phyloP scores from a whole-genome alignment of 345 rosid genomes.

The Gynandropsis gynandra region DNA sequence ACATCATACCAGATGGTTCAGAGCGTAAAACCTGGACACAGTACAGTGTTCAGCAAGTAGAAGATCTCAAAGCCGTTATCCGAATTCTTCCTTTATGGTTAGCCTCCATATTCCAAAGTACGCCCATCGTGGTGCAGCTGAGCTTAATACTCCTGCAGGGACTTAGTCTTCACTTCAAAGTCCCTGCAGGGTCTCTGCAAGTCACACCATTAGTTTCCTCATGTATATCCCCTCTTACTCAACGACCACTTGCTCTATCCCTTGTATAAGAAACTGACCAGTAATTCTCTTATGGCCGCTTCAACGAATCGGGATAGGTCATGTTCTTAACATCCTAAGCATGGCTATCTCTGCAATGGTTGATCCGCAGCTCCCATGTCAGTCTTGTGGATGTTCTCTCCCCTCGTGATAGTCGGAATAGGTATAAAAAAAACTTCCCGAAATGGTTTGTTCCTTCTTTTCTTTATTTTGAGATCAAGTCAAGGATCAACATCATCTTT shows the following conservation, averaged over 20 bases:
- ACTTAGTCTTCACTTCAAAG: slow-evolving; percentile 29
- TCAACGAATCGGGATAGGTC: slow-evolving; percentile 42
- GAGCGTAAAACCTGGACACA: slow-evolving; percentile 32
- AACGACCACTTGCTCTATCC: slow-evolving; percentile 28
- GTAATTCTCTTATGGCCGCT: slow-evolving; percentile 16
- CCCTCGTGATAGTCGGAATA: slow-evolving; percentile 33
- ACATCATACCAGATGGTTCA: slow-evolving; percentile 24
- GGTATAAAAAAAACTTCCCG: too few relatives aligned
- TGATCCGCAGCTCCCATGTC: slow-evolving; percentile 35
- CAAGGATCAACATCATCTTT: too few relatives aligned
- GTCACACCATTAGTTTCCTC: slow-evolving; percentile 25
- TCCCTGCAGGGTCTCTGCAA: slow-evolving; percentile 37
- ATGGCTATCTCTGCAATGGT: slow-evolving; percentile 32
- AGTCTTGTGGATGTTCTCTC: slow-evolving; percentile 45
- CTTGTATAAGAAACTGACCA: slow-evolving; percentile 26
- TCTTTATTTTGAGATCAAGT: too few relatives aligned
- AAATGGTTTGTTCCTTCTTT: too few relatives aligned
- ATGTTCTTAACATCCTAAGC: slow-evolving; percentile 31
- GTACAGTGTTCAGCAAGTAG: slow-evolving; percentile 39
- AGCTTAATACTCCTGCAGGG: slow-evolving; percentile 38
- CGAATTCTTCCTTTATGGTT: slow-evolving; percentile 35
- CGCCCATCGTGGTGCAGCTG: slow-evolving; percentile 22
- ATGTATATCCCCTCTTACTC: slow-evolving; percentile 19
- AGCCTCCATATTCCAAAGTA: slow-evolving; percentile 21
- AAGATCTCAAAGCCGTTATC: slow-evolving; percentile 37